Conservation (phyloP, 2,329 filamentous ascomycete genomes). For the Diaporthe ampelina region DNA sequence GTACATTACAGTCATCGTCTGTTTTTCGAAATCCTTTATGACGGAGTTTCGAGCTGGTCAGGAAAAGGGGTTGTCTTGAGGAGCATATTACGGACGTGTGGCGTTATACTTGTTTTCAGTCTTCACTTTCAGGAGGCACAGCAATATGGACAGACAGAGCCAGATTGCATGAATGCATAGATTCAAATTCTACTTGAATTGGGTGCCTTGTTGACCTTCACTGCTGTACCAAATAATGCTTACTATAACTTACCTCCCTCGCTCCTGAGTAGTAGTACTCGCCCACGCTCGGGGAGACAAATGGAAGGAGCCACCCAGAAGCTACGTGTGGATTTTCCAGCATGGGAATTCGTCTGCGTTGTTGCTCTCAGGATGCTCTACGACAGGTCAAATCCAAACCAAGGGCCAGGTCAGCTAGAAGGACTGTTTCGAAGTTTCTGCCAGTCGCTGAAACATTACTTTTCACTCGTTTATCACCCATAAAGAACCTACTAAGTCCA, state of each 20-base stretch:
- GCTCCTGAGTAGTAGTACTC: too few relatives aligned
- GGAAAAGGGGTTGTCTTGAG: conserved; percentile 18
- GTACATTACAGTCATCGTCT: conserved; percentile 29
- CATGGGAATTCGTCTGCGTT: not conserved
- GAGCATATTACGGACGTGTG: conserved; percentile 28
- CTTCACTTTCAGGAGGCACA: conserved; percentile 24
- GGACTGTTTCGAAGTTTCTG: not conserved
- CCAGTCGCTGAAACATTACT: conserved; percentile 1
- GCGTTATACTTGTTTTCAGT: conserved; percentile 32
- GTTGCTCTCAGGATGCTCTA: not conserved
- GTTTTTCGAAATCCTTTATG: conserved; percentile 1
- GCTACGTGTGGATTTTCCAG: not conserved
- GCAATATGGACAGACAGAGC: conserved; percentile 16
- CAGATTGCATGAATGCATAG: conserved; percentile 26
- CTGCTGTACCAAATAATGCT: not conserved
- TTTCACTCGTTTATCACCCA: conserved; percentile 12
- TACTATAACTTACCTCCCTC: too few relatives aligned
- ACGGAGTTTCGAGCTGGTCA: conserved; percentile 34
- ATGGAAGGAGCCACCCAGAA: not conserved
- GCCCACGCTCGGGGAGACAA: not conserved
- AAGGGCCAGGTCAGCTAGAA: not conserved
- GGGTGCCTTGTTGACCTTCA: not conserved
- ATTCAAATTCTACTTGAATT: conserved; percentile 7
- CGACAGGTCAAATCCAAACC: not conserved
- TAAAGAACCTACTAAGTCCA: not conserved